Base-by-base conservation (phyloP, 2,329 filamentous ascomycete genomes). In the Corinectria fuckeliana region DNA sequence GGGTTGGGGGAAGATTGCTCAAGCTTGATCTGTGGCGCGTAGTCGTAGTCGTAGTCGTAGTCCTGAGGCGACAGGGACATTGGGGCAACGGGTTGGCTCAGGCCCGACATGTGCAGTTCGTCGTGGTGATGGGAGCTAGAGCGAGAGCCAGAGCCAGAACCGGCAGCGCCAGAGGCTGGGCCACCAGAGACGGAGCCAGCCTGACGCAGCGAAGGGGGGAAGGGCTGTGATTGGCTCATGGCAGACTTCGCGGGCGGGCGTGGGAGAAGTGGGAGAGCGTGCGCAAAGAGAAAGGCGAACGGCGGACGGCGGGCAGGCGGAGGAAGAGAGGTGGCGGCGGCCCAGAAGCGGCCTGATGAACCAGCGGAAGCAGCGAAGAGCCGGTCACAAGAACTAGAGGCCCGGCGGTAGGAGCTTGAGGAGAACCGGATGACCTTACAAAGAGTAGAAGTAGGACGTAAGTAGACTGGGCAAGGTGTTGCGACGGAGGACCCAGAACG, bases 71-170 rank as follows among this genome's bases (percentile, higher is more conserved):
- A 82, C 69, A 76, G 68, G 39, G 68, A 70, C 60, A 70, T 71
- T 51, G 67, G 55, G 52, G 55, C 62, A 47, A 53, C 62, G 57
- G 60, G 60, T 42, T 69, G 78, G 71, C 74, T 78, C 72, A 81
- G 74, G 68, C 75, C 79, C 61, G 80, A 76, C 76, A 85, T 82
- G 76, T 86, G 83, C 69, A 85, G 78, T 74, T 85, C 83, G 72
- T 85, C 82, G 68, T 80, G 79, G 68, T 74, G 73, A 45, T 62
- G 63, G 42, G 63, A 68, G 56, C 64, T 58, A 66, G 65, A 56
- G 34, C 39, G 28, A 47, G 55, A 38, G 47, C 56, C 64, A 60
- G 63, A 66, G 60, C 57, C 62, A 38, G 61, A 53, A 42, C 60
- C 62, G 51, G 61, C 64, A 67, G 61, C 58, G 51, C 38, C 26